Conservation (phyloP, 257 asterid species). For the Solanum pinnatisectum region DNA sequence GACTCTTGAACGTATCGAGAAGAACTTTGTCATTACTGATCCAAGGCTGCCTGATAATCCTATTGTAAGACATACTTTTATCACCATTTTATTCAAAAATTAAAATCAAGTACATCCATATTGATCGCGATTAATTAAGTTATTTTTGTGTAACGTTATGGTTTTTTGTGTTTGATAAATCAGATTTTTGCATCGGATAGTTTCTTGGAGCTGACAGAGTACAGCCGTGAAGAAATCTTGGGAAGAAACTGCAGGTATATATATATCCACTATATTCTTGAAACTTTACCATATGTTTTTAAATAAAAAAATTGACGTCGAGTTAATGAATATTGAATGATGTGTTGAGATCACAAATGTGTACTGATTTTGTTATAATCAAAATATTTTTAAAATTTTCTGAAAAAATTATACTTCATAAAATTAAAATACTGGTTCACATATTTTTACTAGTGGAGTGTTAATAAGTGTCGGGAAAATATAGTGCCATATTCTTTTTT, state of each 20-base stretch:
- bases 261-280: no score
- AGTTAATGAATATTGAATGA: not conserved
- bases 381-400: not conserved
- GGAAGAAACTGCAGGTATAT: constrained; percentile 93
- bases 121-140: no score
- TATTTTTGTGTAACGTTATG: not conserved
- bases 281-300: no score
- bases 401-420: not conserved
- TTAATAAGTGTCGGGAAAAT: not conserved
- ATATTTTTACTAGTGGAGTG: not conserved
- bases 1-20: constrained; percentile 97
- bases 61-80: constrained; percentile 53
- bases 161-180: not conserved
- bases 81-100: not conserved
- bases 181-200: constrained; percentile 99
- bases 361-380: not conserved
- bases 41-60: constrained; percentile 98
- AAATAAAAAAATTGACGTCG: not conserved
- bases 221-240: constrained; percentile 90
- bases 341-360: not conserved
- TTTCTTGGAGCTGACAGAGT: constrained; percentile 97
- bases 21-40: constrained; percentile 93
- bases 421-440: not conserved
- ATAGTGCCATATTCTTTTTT: not conserved
- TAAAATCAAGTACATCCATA: not conserved